phyloP scores from a whole-genome alignment of 495 filamentous ascomycete genomes.

The Hypoxylon lienhwacheense region DNA sequence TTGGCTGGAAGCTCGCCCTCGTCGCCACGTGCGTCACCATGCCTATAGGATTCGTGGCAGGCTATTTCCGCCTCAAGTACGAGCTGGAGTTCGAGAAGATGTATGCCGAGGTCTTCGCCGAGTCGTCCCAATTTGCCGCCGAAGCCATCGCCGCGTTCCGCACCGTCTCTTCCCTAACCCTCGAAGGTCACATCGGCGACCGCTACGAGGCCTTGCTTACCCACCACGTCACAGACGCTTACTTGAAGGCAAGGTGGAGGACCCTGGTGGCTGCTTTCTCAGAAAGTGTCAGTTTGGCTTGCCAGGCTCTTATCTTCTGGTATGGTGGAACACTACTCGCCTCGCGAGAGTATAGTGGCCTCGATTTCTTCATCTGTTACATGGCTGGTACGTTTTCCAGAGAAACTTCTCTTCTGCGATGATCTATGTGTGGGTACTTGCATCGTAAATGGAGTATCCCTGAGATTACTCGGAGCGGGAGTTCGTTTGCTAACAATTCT shows the following conservation, averaged over 20 bases:
- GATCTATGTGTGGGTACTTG: background rate
- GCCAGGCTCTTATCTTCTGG: constrained; percentile 55
- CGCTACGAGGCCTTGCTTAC: constrained; percentile 47
- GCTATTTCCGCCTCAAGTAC: constrained; percentile 56
- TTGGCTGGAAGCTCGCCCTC: constrained; percentile 62
- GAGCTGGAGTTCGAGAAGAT: constrained; percentile 60
- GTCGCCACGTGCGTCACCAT: constrained; percentile 55
- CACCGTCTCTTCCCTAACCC: constrained; percentile 58
- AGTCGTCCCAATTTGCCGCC: constrained; percentile 61
- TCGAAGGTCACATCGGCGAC: constrained; percentile 56
- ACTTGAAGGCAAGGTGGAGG: constrained; percentile 46
- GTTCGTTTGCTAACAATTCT: constrained; percentile 1
- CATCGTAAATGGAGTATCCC: background rate
- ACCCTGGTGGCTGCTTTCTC: constrained; percentile 53
- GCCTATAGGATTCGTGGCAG: constrained; percentile 50
- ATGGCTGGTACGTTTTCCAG: constrained; percentile 41
- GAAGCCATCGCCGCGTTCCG: constrained; percentile 62
- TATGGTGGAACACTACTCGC: constrained; percentile 50
- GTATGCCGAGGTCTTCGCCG: constrained; percentile 58
- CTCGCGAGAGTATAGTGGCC: constrained; percentile 41
- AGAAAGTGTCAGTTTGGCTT: constrained; percentile 46
- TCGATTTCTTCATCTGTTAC: constrained; percentile 50
- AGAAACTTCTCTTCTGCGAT: background rate
- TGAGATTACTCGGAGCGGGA: background rate
- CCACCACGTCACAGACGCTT: constrained; percentile 45